These are phyloP conservation scores for Phanerochaete sordida DNA, from an alignment of 768 basidiomycete genomes.

Conservation along the genomic window DNA sequence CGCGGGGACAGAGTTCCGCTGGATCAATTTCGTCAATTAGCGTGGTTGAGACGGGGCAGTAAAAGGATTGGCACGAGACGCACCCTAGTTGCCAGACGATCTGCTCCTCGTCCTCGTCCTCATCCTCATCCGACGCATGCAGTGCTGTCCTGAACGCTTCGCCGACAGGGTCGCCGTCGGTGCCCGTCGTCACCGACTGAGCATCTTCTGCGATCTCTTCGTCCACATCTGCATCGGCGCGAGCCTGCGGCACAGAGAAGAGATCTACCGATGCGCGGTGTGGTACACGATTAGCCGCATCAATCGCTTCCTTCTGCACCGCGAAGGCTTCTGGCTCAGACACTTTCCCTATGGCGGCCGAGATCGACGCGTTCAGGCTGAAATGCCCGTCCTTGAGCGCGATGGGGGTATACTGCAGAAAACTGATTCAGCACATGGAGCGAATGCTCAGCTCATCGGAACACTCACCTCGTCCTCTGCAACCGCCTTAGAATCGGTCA, in stretches of 20 bases:
- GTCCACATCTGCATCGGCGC: not conserved
- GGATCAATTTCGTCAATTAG: not conserved
- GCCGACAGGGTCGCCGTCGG: constrained; percentile 80
- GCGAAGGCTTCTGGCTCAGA: not conserved
- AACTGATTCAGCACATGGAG: not conserved
- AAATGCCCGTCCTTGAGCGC: constrained; percentile 15
- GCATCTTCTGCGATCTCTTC: constrained; percentile 50
- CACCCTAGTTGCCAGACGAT: constrained; percentile 76
- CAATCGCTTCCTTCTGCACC: not conserved
- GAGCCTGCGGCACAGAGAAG: constrained; percentile 18
- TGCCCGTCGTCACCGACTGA: constrained; percentile 65
- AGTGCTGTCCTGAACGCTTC: constrained; percentile 57
- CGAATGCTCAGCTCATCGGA: not conserved
- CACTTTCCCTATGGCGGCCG: not conserved
- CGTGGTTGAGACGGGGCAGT: not conserved
- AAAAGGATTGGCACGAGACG: constrained; percentile 4
- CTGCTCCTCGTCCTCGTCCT: constrained; percentile 64
- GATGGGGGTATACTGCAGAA: constrained; percentile 24
- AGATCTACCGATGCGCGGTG: not conserved
- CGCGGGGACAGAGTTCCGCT: constrained; percentile 9
- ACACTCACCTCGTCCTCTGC: constrained; percentile 53
- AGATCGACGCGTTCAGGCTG: constrained; percentile 2
- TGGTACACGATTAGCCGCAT: not conserved
- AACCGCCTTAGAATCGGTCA: constrained; percentile 65
- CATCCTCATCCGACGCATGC: constrained; percentile 36